These are phyloP conservation scores for Geum urbanum DNA, from an alignment of 306 rosid species.

Conservation along the genomic window DNA sequence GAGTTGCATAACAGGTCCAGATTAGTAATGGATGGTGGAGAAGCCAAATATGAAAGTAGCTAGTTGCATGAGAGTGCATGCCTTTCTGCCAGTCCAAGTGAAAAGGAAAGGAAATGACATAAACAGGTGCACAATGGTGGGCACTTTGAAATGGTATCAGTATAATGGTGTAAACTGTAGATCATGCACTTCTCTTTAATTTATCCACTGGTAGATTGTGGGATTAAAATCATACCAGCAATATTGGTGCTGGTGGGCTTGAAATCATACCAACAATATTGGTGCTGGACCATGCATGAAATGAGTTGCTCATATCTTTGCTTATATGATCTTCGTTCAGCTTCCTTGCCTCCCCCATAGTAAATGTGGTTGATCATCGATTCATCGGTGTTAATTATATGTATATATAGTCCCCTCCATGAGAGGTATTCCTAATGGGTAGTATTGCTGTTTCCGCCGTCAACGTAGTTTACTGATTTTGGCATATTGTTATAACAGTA, in stretches of 20 bases:
- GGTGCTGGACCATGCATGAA: constrained; percentile 3
- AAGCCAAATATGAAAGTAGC: constrained; percentile 17
- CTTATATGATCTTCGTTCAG: not conserved
- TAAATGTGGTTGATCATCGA: not conserved
- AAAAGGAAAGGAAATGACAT: constrained; percentile 10
- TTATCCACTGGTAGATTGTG: not conserved
- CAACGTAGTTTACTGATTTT: no score
- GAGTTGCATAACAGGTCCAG: constrained; percentile 10
- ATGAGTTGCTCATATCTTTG: not conserved
- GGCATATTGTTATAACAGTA: not conserved
- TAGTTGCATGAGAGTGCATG: not conserved
- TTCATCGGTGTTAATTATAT: not conserved
- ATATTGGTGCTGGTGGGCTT: no score
- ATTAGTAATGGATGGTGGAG: constrained; percentile 16
- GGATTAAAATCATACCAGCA: not conserved
- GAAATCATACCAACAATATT: not conserved
- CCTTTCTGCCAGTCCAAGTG: constrained; percentile 26
- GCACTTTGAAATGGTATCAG: constrained; percentile 19
- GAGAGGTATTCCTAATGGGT: not conserved
- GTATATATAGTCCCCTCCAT: not conserved
- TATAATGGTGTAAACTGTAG: not conserved
- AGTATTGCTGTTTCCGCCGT: not conserved
- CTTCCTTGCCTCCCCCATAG: not conserved
- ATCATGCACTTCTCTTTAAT: not conserved
- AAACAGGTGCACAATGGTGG: constrained; percentile 30